phyloP scores from a whole-genome alignment of 2,329 filamentous ascomycete species.

The Byssoonygena ceratinophila region DNA sequence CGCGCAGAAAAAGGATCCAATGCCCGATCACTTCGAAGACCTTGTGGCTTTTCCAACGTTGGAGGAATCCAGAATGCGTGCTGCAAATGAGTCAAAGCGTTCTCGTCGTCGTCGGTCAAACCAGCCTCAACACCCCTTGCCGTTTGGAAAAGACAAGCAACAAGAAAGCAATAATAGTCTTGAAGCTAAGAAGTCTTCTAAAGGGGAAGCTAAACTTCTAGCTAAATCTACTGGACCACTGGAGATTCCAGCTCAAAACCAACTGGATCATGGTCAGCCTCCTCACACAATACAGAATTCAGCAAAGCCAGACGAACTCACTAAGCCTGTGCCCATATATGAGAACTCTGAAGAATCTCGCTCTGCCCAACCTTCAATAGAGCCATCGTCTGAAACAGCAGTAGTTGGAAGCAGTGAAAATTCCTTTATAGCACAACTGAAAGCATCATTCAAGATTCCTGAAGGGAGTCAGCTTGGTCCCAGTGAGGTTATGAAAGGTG shows the following conservation, averaged over 20 bases:
- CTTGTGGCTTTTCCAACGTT: neutral
- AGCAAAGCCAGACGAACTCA: neutral
- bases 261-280: neutral
- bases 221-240: neutral
- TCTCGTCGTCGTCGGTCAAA: neutral
- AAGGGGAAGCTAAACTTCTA: neutral
- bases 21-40: neutral
- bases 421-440: conserved; percentile 12
- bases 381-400: neutral
- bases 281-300: neutral
- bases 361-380: neutral
- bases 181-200: neutral
- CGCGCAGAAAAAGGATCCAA: too few relatives aligned
- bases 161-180: neutral
- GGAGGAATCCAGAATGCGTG: neutral
- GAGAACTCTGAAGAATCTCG: neutral
- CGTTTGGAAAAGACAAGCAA: neutral
- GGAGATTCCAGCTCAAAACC: neutral
- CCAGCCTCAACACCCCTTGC: neutral
- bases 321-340: neutral
- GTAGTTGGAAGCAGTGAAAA: neutral
- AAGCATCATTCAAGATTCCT: conserved; percentile 10
- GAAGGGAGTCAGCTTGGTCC: neutral
- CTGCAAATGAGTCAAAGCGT: neutral
- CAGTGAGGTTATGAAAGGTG: neutral